Evolutionary conservation across 352 stramenopile species (phyloP).

Genomic region (Phytophthora kernoviae): DNA sequence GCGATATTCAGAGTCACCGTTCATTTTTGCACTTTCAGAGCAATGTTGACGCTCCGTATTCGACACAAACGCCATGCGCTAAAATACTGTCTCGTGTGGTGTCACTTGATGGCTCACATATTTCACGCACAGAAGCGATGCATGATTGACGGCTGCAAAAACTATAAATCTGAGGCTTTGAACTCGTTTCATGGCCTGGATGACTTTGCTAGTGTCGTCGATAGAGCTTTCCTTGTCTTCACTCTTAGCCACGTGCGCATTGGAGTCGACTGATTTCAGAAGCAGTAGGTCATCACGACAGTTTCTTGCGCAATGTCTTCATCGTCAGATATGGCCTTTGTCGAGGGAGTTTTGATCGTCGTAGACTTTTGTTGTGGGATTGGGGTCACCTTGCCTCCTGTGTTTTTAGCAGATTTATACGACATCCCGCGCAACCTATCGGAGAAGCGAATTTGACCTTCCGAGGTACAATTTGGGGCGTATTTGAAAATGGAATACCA

Average conservation of each 20-base stretch:
- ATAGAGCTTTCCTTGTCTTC: not conserved
- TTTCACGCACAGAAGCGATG: conserved; percentile 57
- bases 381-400: too few species aligned
- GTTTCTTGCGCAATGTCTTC: too few species aligned
- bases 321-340: too few species aligned
- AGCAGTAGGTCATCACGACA: not conserved
- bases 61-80: conserved; percentile 43
- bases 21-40: too few species aligned
- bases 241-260: not conserved
- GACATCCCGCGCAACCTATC: too few species aligned
- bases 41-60: conserved; percentile 40
- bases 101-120: conserved; percentile 34
- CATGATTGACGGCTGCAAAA: conserved; percentile 49
- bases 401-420: too few species aligned
- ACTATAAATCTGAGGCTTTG: conserved; percentile 40
- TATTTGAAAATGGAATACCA: too few species aligned
- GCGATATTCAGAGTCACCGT: too few species aligned
- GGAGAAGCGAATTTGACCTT: too few species aligned
- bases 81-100: conserved; percentile 50
- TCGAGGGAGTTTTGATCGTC: too few species aligned
- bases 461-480: too few species aligned
- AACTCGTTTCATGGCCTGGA: conserved; percentile 16
- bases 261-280: not conserved
- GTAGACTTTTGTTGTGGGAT: too few species aligned
- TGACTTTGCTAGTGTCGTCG: not conserved